Conservation (phyloP, 495 filamentous ascomycete species). For the Aspergillus avenaceus region DNA sequence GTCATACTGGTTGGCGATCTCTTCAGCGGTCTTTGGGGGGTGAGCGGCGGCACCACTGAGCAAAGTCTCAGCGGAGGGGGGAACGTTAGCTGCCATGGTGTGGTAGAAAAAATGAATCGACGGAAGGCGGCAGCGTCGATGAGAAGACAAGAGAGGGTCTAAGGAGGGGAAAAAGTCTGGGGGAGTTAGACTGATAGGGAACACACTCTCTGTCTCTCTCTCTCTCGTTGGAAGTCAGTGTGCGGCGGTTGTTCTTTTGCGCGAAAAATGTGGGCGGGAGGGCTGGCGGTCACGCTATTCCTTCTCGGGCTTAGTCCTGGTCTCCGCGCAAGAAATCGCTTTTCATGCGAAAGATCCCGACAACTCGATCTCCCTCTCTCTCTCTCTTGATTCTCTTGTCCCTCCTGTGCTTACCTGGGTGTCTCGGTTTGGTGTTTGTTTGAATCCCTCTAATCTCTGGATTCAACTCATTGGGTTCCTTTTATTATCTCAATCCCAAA, state of each 20-base stretch:
- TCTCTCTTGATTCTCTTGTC: constrained; percentile 4
- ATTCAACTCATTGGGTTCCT: neutral
- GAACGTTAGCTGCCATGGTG: constrained; percentile 65
- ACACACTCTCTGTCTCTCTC: neutral
- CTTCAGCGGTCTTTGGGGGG: constrained; percentile 44
- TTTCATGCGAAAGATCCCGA: constrained; percentile 5
- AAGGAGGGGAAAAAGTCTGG: constrained; percentile 1
- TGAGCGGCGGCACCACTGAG: constrained; percentile 50
- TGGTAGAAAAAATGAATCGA: too few relatives aligned
- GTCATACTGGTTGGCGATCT: constrained; percentile 66
- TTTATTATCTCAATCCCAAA: neutral
- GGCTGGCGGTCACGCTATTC: constrained; percentile 35
- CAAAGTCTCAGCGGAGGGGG: constrained; percentile 49
- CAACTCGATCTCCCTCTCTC: constrained; percentile 6
- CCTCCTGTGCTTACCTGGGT: too few relatives aligned
- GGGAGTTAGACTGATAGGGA: constrained; percentile 10
- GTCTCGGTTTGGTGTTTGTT: neutral
- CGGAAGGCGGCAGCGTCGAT: constrained; percentile 11
- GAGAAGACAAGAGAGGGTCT: constrained; percentile 13
- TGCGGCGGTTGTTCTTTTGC: constrained; percentile 26
- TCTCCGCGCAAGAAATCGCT: constrained; percentile 27
- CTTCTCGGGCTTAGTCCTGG: constrained; percentile 19
- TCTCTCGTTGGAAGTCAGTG: constrained; percentile 15
- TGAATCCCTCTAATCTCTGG: neutral
- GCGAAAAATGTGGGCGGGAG: constrained; percentile 42